Base-by-base conservation (phyloP, 2,329 filamentous ascomycete genomes). In the Metarhizium sp. region DNA sequence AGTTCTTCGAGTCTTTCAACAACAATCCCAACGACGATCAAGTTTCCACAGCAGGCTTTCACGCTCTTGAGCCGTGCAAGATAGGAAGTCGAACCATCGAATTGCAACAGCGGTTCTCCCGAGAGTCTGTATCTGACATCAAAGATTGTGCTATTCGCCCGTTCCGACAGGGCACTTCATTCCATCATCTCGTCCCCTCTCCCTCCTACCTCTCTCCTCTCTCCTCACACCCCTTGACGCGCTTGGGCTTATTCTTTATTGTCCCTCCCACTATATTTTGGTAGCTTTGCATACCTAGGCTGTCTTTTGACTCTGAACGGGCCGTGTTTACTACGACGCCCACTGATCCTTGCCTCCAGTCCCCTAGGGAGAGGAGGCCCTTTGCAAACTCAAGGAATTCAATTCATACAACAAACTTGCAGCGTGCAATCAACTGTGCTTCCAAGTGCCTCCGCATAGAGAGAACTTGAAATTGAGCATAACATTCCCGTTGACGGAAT, bases 1-100 rank as follows among this genome's bases (percentile, higher is more conserved):
- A 90, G 88, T 86, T 87, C 86, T 85, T 77, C 84, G 86, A 90
- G 79, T 78, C 80, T 75, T 78, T 81, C 71, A 69, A 66, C 59
- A 59, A 62, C 58, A 58, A 62, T 46, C 52, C 57, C 62, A 49
- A 84, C 80, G 84, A 87, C 84, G 79, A 59, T 81, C 52, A 86
- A 85, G 83, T 85, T 80, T 69, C 69, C 72, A 76, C 73, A 81
- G 80, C 74, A 58, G 56, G 49, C 75, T 77, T 74, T 74, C 70
- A 71, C 72, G 73, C 72, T 78, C 70, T 65, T 66, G 66, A 64
- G 66, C 68, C 46, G 55, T 57, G 36, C 18, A 53, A 14, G 45
- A 48, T 14, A 34, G 32, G 10, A 34, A 20, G n/a, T 52, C 30
- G 49, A 32, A 18, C 38, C 42, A 38, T 30, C 45, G 53, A 52